These are phyloP conservation scores for Ganoderma multipileum DNA, from an alignment of 1,284 basidiomycete genomes.

Conservation along the genomic window DNA sequence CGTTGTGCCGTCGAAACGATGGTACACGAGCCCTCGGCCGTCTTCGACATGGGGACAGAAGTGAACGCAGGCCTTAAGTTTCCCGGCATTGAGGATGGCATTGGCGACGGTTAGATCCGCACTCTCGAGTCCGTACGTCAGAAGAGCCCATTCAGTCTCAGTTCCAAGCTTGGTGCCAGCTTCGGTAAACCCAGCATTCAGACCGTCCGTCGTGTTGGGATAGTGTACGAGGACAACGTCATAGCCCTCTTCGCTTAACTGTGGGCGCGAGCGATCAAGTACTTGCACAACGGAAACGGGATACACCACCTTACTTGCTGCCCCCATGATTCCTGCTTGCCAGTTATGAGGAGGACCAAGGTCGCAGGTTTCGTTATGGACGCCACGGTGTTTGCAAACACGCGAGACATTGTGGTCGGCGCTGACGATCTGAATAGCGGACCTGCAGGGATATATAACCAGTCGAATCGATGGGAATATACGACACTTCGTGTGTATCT, in stretches of 20 bases:
- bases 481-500: background rate
- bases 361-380: slow-evolving; percentile 39
- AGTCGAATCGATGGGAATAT: background rate
- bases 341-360: slow-evolving; percentile 40
- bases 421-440: background rate
- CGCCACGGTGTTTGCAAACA: slow-evolving; percentile 37
- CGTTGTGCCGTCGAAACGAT: slow-evolving; percentile 33
- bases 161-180: slow-evolving; percentile 16
- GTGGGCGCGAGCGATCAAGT: slow-evolving; percentile 7
- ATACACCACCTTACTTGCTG: slow-evolving; percentile 42
- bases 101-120: slow-evolving; percentile 30
- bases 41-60: slow-evolving; percentile 43
- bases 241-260: slow-evolving; percentile 56
- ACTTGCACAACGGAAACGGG: background rate
- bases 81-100: slow-evolving; percentile 27
- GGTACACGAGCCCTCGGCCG: slow-evolving; percentile 40
- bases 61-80: slow-evolving; percentile 46
- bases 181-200: slow-evolving; percentile 30
- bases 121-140: slow-evolving; percentile 47
- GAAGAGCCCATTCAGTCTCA: slow-evolving; percentile 42
- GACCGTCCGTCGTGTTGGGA: slow-evolving; percentile 31
- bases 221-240: slow-evolving; percentile 44
- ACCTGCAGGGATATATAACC: background rate
- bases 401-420: slow-evolving; percentile 20
- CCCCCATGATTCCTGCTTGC: slow-evolving; percentile 44